phyloP scores from a whole-genome alignment of 2,329 filamentous ascomycete species.

The Stagonosporopsis vannaccii region DNA sequence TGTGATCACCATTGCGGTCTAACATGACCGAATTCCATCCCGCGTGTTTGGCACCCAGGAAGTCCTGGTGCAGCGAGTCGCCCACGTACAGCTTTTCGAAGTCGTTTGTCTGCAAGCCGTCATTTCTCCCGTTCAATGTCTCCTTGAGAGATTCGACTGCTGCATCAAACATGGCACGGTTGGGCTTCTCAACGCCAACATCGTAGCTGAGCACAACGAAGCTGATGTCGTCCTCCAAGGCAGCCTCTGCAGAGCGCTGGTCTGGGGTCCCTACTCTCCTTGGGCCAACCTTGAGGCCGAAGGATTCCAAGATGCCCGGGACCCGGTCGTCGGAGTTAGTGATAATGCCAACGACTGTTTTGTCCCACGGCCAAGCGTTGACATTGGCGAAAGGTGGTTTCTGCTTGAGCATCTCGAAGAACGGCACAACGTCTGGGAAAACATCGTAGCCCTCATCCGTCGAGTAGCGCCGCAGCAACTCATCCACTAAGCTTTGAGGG shows the following conservation, averaged over 20 bases:
- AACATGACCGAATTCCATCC: conserved; percentile 58
- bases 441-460: conserved; percentile 61
- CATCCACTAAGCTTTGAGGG: conserved; percentile 56
- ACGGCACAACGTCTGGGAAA: conserved; percentile 55
- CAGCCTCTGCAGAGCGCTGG: conserved; percentile 31
- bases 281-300: conserved; percentile 58
- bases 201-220: conserved; percentile 71
- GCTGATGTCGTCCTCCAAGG: conserved; percentile 53
- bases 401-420: conserved; percentile 54
- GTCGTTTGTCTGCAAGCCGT: conserved; percentile 15
- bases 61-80: conserved; percentile 62
- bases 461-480: conserved; percentile 62
- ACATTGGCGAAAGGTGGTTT: not conserved
- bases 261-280: conserved; percentile 23
- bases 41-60: conserved; percentile 55
- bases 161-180: conserved; percentile 62
- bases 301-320: conserved; percentile 59
- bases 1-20: conserved; percentile 39
- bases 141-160: conserved; percentile 56
- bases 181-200: conserved; percentile 67
- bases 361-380: conserved; percentile 47
- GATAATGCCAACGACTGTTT: conserved; percentile 63
- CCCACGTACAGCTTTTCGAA: conserved; percentile 62
- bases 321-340: conserved; percentile 71
- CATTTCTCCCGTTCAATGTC: conserved; percentile 34